Evolutionary conservation across 306 rosid species (phyloP), one percentile per base, ranked within the genome.

Genomic region (Morella rubra): DNA sequence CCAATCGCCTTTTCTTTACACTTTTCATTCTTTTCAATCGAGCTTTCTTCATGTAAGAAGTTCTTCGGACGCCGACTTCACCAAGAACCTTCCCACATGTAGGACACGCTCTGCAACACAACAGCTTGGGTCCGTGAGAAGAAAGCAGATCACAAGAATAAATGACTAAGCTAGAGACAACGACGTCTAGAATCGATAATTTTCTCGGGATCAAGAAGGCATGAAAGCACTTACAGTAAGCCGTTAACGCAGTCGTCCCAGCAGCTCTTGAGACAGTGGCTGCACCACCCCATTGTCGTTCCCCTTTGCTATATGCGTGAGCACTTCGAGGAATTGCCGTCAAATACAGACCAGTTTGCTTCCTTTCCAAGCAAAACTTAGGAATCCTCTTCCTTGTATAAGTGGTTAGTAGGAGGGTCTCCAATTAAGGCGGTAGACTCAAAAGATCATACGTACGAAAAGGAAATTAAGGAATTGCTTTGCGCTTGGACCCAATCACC

Each of bases 41-140:
- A 24, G 20, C 3, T 65, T 42, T 41, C 18, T 8, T 6, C n/a
- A 40, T 3, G 8, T 8, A 4, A 32, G 45, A 32, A 62, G 4
- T 15, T 40, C 45, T 64, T 40, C 12, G 13, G 6, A 41, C 70
- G 4, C 70, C 20, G 24, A 65, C 24, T 40, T 65, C 49, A 1
- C 24, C 70, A n/a, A 65, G 45, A 18, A 65, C n/a, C 49, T 65
- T 65, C 41, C 70, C 70, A 41, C 70, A 65, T 65, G 24, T 65
- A 15, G 47, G 46, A 65, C 70, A 65, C 0, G 27, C 47, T 16
- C 70, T 65, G 15, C 49, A 64, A 40, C 6, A 41, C 41, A 65
- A 65, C 70, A 65, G 2, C 27, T 32, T 27, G 1, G 24, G 5
- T 24, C 41, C 44, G 6, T 61, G 44, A 32, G 44, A 61, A 12